Base-by-base conservation (phyloP, 768 basidiomycete species). In the Amanita pseudoporphyria region DNA sequence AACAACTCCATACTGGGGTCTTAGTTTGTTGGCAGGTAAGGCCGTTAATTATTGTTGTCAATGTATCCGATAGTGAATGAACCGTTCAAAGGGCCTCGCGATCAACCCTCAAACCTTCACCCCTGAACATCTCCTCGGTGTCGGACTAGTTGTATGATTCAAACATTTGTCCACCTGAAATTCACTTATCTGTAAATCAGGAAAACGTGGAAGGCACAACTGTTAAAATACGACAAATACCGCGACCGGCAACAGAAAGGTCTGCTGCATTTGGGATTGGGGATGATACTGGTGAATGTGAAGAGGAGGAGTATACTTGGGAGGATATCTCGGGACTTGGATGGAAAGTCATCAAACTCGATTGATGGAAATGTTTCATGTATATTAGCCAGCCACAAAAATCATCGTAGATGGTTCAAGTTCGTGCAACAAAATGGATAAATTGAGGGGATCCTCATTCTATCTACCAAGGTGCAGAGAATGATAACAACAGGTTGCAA, bases 91-190 rank as follows among this genome's bases (percentile, higher is more conserved):
- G 49, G 39, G 41, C 16, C 41, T 50, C 10, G 49, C 49, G 21
- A 50, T 50, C 19, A 50, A 50, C 26, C 49, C 49, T 6, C 32
- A 41, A 41, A 50, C 49, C 7, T 43, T 50, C 49, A 50, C 49
- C 1, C 49, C 49, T 14, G 49, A 50, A 26, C 28, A 50, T 36
- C 9, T 50, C 6, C 21, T 50, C 9, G 24, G 32, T 9, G 49
- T 36, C 22, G 49, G 49, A 22, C 41, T 32, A 12, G 41, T 50
- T 2, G 41, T 50, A 35, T 6, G 49, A n/a, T 6, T 24, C 22
- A 12, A 1, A 5, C n/a, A 21, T 22, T 21, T 10, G 14, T 9
- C 10, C 18, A 32, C 6, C 12, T 26, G 3, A 38, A 28, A 2
- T 6, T 3, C 7, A 1, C 39, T 50, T 6, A 35, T 24, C 9